Conservation (phyloP, 331 rosid genomes). For the Quercus lobata region DNA sequence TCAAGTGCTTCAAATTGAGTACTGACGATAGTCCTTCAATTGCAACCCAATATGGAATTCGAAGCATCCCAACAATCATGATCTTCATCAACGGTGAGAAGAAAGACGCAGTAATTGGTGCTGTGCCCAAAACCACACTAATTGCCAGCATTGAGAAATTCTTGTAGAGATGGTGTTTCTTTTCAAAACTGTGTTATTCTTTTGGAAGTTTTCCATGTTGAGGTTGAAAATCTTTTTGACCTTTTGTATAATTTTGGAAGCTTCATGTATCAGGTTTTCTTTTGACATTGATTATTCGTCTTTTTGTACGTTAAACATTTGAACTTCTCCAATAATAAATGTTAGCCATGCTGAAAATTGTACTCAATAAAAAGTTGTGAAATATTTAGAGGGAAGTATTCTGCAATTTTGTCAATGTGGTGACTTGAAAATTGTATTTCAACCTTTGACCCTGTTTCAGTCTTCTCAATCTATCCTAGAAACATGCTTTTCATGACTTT, state of each 20-base stretch:
- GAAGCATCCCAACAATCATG: slow-evolving; percentile 60
- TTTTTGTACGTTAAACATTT: neutral
- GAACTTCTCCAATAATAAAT: neutral
- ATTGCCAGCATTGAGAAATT: slow-evolving; percentile 49
- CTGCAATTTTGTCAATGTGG: neutral
- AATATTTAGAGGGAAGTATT: neutral
- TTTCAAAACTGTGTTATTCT: neutral
- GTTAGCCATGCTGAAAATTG: neutral
- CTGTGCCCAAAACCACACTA: slow-evolving; percentile 54
- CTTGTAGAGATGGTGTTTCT: slow-evolving; percentile 24
- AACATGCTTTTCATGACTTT: neutral
- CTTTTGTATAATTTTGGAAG: neutral
- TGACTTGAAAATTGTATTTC: neutral
- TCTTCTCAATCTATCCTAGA: neutral
- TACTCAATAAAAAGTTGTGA: neutral
- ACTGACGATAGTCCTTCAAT: slow-evolving; percentile 39
- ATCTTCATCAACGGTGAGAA: slow-evolving; percentile 50
- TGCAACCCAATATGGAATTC: slow-evolving; percentile 45
- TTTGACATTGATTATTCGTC: neutral
- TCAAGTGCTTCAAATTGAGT: slow-evolving; percentile 47
- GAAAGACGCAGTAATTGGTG: slow-evolving; percentile 51
- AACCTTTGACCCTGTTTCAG: neutral
- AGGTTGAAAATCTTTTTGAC: neutral
- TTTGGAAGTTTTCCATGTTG: neutral
- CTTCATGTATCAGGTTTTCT: neutral